Conservation (phyloP, 805 yeast genomes). For the Saccharomycopsis sp. region DNA sequence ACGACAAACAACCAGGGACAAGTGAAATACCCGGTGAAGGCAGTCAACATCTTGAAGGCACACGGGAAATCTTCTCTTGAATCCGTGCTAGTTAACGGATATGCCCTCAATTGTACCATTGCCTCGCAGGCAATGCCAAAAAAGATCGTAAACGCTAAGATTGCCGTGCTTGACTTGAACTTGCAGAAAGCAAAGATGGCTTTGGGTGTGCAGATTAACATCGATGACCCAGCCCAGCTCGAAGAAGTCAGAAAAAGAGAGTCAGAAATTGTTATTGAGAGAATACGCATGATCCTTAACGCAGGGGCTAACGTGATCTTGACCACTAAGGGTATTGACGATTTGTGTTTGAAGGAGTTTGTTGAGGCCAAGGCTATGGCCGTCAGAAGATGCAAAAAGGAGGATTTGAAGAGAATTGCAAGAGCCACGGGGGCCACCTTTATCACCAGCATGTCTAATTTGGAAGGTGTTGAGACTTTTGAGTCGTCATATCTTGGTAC, state of each 20-base stretch:
- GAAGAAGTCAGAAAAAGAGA: conserved; percentile 89
- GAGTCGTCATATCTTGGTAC: conserved; percentile 78
- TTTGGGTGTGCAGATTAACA: conserved; percentile 94
- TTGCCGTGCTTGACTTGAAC: conserved; percentile 87
- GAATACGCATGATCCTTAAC: conserved; percentile 69
- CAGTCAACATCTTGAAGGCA: conserved; percentile 91
- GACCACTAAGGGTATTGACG: conserved; percentile 94
- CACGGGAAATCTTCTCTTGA: conserved; percentile 92
- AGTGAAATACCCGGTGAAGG: conserved; percentile 89
- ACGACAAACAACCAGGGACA: conserved; percentile 87
- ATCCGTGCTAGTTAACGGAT: conserved; percentile 82
- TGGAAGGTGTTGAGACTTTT: conserved; percentile 93
- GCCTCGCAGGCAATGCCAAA: conserved; percentile 96
- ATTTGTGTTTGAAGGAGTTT: conserved; percentile 82
- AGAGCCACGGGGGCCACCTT: conserved; percentile 97
- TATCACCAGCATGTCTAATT: conserved; percentile 77
- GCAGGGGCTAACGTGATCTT: conserved; percentile 92
- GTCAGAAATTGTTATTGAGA: conserved; percentile 76
- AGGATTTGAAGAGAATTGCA: conserved; percentile 93
- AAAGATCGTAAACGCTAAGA: conserved; percentile 59
- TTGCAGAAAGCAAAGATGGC: conserved; percentile 96
- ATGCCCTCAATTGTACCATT: conserved; percentile 93
- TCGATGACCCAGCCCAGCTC: conserved; percentile 94
- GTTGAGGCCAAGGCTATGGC: conserved; percentile 92
- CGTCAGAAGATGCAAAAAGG: conserved; percentile 94